phyloP scores from a whole-genome alignment of 345 rosid genomes.

The Populus deltoides region DNA sequence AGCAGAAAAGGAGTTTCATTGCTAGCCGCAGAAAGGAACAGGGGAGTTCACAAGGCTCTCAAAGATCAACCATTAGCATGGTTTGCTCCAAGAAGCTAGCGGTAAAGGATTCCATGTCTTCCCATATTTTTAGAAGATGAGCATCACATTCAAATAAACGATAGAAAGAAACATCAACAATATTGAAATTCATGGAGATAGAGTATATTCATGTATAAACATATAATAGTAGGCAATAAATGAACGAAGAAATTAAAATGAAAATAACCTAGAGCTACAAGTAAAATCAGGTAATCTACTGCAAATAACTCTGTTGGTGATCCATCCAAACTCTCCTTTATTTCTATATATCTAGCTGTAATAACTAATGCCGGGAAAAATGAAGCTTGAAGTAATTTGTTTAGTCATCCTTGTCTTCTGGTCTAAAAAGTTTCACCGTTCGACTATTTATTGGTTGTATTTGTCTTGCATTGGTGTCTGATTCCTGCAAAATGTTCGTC shows the following conservation, averaged over 20 bases:
- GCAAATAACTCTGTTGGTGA: neutral
- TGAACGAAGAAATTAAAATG: neutral
- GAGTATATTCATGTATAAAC: neutral
- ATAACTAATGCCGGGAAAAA: neutral
- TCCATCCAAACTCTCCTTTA: neutral
- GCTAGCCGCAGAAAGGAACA: too few relatives aligned
- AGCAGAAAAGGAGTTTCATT: too few relatives aligned
- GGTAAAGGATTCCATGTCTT: too few relatives aligned
- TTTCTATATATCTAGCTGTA: neutral
- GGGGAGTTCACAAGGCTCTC: neutral
- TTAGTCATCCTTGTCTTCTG: constrained; percentile 16
- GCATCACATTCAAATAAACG: too few relatives aligned
- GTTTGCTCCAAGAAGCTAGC: neutral
- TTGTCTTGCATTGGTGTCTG: constrained; percentile 69
- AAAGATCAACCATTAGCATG: neutral
- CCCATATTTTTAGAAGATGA: too few relatives aligned
- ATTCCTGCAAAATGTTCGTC: constrained; percentile 36
- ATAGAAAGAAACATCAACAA: neutral
- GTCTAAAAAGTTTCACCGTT: constrained; percentile 40
- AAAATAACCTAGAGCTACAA: neutral
- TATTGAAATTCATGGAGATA: neutral
- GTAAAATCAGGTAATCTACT: too few relatives aligned
- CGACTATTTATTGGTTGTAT: constrained; percentile 46
- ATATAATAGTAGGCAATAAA: neutral
- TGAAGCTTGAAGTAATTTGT: neutral